Percentiles rank a stretch among this genome's conserved stretches.
Evolutionary conservation across 768 basidiomycete species (phyloP).

Genomic region (Vararia minispora): DNA sequence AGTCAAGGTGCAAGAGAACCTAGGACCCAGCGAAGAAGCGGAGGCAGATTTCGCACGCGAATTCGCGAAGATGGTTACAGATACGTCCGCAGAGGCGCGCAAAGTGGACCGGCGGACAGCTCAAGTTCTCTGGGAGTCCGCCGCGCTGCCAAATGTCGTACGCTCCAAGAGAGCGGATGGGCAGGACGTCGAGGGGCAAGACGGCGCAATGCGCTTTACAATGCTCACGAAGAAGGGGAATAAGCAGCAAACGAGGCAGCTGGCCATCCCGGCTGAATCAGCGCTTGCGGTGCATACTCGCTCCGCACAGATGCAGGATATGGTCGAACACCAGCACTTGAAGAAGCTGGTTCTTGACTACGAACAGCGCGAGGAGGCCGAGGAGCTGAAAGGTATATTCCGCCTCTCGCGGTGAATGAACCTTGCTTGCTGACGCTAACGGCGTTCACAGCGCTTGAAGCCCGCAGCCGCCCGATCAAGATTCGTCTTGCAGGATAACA

Average conservation of each 20-base stretch:
- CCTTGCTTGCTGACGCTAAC: not conserved
- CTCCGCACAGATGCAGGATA: conserved; percentile 86
- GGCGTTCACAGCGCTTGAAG: conserved; percentile 44
- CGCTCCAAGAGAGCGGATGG: conserved; percentile 61
- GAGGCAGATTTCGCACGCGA: conserved; percentile 94
- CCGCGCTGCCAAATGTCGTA: conserved; percentile 55
- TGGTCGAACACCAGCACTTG: conserved; percentile 92
- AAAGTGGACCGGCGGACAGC: conserved; percentile 86
- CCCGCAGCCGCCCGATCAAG: conserved; percentile 62
- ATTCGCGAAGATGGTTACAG: conserved; percentile 88
- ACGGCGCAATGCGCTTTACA: conserved; percentile 78
- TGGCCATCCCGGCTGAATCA: conserved; percentile 82
- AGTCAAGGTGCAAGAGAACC: conserved; percentile 56
- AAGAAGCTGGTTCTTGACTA: conserved; percentile 92
- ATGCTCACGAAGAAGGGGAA: conserved; percentile 88
- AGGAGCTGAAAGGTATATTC: conserved; percentile 60
- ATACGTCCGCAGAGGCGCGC: conserved; percentile 70
- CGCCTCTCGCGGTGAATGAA: not conserved
- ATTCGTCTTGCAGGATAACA: conserved; percentile 63
- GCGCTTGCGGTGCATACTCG: conserved; percentile 85
- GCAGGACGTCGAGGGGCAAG: conserved; percentile 38
- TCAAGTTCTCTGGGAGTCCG: conserved; percentile 80
- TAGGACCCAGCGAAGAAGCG: conserved; percentile 81
- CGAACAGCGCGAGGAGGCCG: conserved; percentile 81
- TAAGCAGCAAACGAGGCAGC: conserved; percentile 81